phyloP scores from a whole-genome alignment of 139 green algal species.

The Raphidocelis subcapitata region DNA sequence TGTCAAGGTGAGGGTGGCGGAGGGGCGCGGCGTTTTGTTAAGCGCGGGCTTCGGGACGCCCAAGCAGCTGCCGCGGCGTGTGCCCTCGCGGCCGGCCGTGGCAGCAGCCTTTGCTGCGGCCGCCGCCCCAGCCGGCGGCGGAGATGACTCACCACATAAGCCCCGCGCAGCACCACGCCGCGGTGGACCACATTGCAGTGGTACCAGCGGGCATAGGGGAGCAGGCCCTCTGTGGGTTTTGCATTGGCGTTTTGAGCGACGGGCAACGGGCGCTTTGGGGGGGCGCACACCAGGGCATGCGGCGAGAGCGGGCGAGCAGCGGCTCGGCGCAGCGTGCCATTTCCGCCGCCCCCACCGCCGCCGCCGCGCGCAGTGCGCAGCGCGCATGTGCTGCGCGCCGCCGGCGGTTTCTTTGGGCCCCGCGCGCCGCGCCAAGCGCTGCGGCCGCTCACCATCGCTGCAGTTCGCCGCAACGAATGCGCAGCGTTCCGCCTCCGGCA shows the following conservation, averaged over 20 bases:
- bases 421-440: neutral
- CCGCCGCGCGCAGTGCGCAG: no score
- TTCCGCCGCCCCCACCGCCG: no score
- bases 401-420: neutral
- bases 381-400: neutral
- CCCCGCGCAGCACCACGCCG: conserved; percentile 9
- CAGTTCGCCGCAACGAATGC: conserved; percentile 27
- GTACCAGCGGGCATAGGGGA: conserved; percentile 53
- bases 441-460: neutral
- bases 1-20: neutral
- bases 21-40: neutral
- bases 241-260: neutral
- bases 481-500: conserved; percentile 20
- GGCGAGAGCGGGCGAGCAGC: neutral
- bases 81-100: neutral
- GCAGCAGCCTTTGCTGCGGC: neutral
- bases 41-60: neutral
- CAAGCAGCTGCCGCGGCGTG: neutral
- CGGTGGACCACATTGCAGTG: conserved; percentile 40
- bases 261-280: no score
- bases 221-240: conserved; percentile 34
- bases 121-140: neutral
- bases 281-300: no score
- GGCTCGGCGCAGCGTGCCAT: no score
- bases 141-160: conserved; percentile 36